phyloP scores from a whole-genome alignment of 2,329 filamentous ascomycete genomes.

The Alternaria conjuncta region DNA sequence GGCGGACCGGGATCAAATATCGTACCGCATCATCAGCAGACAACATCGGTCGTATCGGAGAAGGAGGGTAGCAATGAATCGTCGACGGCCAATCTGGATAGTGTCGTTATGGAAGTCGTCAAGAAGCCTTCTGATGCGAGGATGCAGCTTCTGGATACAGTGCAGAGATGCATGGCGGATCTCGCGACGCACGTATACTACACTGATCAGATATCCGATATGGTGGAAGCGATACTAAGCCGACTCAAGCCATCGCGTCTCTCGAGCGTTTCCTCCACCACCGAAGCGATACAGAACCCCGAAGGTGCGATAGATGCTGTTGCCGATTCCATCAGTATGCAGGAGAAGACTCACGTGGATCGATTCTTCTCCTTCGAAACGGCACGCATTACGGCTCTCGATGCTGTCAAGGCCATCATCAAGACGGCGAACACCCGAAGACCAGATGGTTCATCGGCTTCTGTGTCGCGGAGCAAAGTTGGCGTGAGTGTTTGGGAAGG shows the following conservation, averaged over 20 bases:
- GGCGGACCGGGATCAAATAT: constrained; percentile 52
- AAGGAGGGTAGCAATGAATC: constrained; percentile 26
- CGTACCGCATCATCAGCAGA: constrained; percentile 48
- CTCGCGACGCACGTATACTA: constrained; percentile 96
- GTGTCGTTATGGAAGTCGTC: constrained; percentile 49
- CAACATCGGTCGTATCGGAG: constrained; percentile 31
- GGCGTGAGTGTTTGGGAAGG: constrained; percentile 90
- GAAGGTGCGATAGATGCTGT: constrained; percentile 56
- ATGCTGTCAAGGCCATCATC: constrained; percentile 81
- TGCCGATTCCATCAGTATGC: constrained; percentile 56
- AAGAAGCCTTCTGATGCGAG: constrained; percentile 60
- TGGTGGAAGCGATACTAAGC: constrained; percentile 80
- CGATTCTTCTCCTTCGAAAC: constrained; percentile 69
- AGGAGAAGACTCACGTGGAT: constrained; percentile 60
- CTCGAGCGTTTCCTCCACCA: constrained; percentile 53
- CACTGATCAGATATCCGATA: constrained; percentile 92
- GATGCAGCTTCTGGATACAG: constrained; percentile 69
- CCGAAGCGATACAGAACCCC: constrained; percentile 60
- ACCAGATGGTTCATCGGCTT: constrained; percentile 51
- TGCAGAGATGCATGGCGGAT: constrained; percentile 86
- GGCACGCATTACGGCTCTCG: constrained; percentile 70
- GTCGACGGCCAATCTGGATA: constrained; percentile 25
- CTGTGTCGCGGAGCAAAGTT: constrained; percentile 75
- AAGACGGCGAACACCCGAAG: constrained; percentile 72
- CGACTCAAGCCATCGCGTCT: constrained; percentile 72